These are phyloP conservation scores for Colletotrichum gigasporum DNA, from an alignment of 2,329 filamentous ascomycete species.

Conservation along the genomic window DNA sequence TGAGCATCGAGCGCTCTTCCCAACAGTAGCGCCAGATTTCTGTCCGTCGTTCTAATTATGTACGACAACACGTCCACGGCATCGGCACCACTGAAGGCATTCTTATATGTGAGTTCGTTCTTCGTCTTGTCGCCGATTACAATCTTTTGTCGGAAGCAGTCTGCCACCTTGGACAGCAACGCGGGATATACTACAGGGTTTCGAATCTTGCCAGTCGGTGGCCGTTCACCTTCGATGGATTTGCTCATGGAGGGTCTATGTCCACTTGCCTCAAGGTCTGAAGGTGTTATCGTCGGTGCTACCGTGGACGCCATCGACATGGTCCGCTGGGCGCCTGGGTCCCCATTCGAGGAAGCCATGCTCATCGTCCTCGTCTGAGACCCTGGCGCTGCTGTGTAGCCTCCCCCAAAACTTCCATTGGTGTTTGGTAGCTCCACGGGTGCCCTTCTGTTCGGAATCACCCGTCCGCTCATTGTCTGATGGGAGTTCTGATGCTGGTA, in stretches of 20 bases:
- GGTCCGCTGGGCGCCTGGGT: conserved; percentile 65
- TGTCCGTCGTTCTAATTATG: conserved; percentile 96
- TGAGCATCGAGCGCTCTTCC: conserved; percentile 95
- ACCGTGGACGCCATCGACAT: conserved; percentile 95
- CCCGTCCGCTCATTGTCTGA: conserved; percentile 92
- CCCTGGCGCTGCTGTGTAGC: conserved; percentile 58
- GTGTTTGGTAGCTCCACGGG: conserved; percentile 51
- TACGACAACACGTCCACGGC: conserved; percentile 95
- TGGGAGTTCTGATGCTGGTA: conserved; percentile 58
- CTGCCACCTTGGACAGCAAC: conserved; percentile 89
- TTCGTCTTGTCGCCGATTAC: conserved; percentile 88
- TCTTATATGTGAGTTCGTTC: conserved; percentile 97
- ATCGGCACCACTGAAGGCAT: conserved; percentile 94
- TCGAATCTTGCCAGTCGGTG: conserved; percentile 69
- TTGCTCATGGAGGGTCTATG: conserved; percentile 67
- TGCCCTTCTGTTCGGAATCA: conserved; percentile 79
- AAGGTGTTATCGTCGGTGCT: conserved; percentile 73
- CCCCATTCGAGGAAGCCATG: conserved; percentile 65
- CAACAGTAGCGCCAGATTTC: conserved; percentile 90
- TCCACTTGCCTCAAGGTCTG: conserved; percentile 58
- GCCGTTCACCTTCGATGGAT: conserved; percentile 64
- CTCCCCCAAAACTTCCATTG: conserved; percentile 48
- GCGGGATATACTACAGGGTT: conserved; percentile 94
- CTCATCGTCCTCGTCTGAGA: conserved; percentile 68
- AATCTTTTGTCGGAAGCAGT: conserved; percentile 91